Conservation (phyloP, 371 early-diverging fungal genomes). For the Syncephalastrum racemosum region DNA sequence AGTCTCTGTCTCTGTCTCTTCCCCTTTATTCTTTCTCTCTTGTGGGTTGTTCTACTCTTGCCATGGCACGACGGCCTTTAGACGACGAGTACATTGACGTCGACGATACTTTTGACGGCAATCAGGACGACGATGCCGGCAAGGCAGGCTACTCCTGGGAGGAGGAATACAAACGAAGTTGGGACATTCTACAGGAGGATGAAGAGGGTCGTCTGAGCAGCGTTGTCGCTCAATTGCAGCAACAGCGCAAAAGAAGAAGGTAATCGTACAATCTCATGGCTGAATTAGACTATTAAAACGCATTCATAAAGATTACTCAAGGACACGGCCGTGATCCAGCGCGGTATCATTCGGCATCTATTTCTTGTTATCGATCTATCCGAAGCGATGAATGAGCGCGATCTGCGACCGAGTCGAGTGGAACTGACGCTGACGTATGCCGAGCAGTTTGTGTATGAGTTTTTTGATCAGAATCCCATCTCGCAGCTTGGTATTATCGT, state of each 20-base stretch:
- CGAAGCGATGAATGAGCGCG: constrained; percentile 80
- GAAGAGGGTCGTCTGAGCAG: constrained; percentile 82
- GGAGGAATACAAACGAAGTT: constrained; percentile 92
- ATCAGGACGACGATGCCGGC: constrained; percentile 45
- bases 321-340: constrained; percentile 82
- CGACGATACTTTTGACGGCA: constrained; percentile 48
- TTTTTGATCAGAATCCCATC: constrained; percentile 95
- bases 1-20: neutral
- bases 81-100: constrained; percentile 56
- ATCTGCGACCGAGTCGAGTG: constrained; percentile 79
- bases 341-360: constrained; percentile 93
- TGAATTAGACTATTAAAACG: neutral
- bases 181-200: constrained; percentile 95
- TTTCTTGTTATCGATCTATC: constrained; percentile 84
- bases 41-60: neutral
- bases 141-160: constrained; percentile 88
- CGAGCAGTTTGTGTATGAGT: constrained; percentile 81
- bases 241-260: constrained; percentile 74
- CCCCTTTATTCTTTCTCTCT: neutral
- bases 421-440: constrained; percentile 69
- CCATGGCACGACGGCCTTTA: constrained; percentile 25
- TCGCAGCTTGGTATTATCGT: constrained; percentile 88
- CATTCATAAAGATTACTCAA: constrained; percentile 51
- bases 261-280: constrained; percentile 18
- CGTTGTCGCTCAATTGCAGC: constrained; percentile 74